A percentile compares a stretch with the other conserved stretches of the same genome.
Evolutionary conservation across 2,329 filamentous ascomycete species (phyloP).

Genomic region (Conoideocrella luteorostrata): DNA sequence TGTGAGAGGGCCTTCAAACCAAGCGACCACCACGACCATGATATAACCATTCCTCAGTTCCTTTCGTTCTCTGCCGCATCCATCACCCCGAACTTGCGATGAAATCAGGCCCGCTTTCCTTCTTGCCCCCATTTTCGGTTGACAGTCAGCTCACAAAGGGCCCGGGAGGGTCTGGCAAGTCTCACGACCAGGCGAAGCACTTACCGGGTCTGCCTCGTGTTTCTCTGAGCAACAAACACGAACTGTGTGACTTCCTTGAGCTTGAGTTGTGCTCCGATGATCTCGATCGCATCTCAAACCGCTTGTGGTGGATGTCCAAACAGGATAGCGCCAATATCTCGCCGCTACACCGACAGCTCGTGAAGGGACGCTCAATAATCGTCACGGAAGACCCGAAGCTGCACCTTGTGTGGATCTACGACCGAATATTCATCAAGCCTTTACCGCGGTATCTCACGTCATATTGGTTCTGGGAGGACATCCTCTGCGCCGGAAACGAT

Average conservation of each 20-base stretch:
- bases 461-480: slow-evolving; percentile 20
- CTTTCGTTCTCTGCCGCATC: no score
- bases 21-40: no score
- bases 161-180: no score
- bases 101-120: no score
- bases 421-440: slow-evolving; percentile 36
- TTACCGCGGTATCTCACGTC: slow-evolving; percentile 31
- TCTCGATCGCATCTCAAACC: neutral
- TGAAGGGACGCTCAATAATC: slow-evolving; percentile 30
- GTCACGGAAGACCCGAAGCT: slow-evolving; percentile 33
- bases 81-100: no score
- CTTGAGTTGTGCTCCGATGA: neutral
- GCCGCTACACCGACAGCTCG: slow-evolving; percentile 31
- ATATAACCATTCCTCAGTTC: no score
- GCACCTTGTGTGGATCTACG: slow-evolving; percentile 35
- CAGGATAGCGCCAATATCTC: slow-evolving; percentile 21
- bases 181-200: no score
- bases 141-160: no score
- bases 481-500: slow-evolving; percentile 5
- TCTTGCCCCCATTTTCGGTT: no score
- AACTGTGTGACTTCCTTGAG: neutral
- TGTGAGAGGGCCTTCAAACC: no score
- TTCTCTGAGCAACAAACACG: no score
- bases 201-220: no score
- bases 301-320: slow-evolving; percentile 16